Conservation (phyloP, 345 rosid species). For the Cardiospermum halicacabum region DNA sequence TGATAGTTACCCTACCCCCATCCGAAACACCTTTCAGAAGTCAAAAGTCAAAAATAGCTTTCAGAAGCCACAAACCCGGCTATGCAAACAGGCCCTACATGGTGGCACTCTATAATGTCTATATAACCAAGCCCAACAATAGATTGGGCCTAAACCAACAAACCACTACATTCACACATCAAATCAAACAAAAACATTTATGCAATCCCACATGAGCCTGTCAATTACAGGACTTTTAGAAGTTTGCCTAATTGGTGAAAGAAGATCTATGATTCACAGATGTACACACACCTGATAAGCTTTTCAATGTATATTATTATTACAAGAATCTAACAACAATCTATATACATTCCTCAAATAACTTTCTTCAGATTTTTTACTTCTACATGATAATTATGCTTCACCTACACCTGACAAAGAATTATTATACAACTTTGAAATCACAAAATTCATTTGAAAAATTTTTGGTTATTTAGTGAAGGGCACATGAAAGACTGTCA, state of each 20-base stretch:
- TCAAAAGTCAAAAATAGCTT: too few relatives aligned
- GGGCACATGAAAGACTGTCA: conserved; percentile 3
- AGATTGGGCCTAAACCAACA: background rate
- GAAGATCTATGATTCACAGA: background rate
- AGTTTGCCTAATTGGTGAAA: background rate
- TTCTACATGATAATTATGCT: conserved; percentile 17
- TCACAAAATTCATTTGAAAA: background rate
- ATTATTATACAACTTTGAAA: conserved; percentile 14
- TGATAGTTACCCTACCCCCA: too few relatives aligned
- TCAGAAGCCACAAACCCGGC: background rate
- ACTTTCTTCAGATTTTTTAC: conserved; percentile 4
- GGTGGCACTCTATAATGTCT: background rate
- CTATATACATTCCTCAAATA: background rate
- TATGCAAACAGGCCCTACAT: too few relatives aligned
- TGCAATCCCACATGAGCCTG: background rate
- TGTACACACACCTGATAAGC: background rate
- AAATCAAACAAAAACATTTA: background rate
- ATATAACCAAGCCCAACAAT: background rate
- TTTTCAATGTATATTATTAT: background rate
- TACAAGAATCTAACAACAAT: conserved; percentile 5
- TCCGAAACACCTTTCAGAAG: too few relatives aligned
- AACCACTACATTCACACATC: background rate
- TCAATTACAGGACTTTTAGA: background rate
- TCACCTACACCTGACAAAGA: conserved; percentile 13
- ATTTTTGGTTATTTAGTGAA: too few relatives aligned